A percentile compares a stretch with the other conserved stretches of the same genome.
phyloP scores from a whole-genome alignment of 352 stramenopile genomes.

The Phytophthora meadii region DNA sequence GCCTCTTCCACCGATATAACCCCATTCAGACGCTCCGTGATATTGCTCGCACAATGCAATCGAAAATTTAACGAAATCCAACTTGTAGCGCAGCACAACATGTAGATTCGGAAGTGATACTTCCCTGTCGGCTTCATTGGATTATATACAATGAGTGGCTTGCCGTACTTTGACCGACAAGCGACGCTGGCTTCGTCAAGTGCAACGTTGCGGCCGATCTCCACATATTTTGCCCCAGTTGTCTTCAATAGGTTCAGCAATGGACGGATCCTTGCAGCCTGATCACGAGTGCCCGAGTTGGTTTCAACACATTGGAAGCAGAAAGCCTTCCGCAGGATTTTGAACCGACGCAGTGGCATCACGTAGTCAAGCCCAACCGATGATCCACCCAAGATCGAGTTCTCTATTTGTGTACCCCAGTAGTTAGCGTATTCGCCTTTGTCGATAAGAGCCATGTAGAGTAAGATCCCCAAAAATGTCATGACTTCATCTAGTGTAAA shows the following conservation, averaged over 20 bases:
- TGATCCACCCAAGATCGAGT: constrained; percentile 13
- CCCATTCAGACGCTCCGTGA: constrained; percentile 24
- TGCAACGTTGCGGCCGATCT: constrained; percentile 6
- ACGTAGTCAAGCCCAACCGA: constrained; percentile 17
- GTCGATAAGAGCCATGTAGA: constrained; percentile 22
- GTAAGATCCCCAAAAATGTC: constrained; percentile 11
- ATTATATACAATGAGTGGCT: constrained; percentile 8
- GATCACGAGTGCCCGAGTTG: not conserved
- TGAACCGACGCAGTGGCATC: constrained; percentile 32
- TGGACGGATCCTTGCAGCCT: not conserved
- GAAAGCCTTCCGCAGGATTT: constrained; percentile 22
- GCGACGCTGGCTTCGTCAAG: constrained; percentile 16
- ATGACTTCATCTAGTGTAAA: constrained; percentile 10
- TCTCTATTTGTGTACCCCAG: constrained; percentile 32
- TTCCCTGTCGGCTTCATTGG: constrained; percentile 22
- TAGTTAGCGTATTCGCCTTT: constrained; percentile 45
- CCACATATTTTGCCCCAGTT: constrained; percentile 5
- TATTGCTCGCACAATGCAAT: constrained; percentile 30
- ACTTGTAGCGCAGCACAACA: constrained; percentile 30
- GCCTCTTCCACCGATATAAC: constrained; percentile 1
- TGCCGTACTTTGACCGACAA: constrained; percentile 8
- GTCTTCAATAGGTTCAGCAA: constrained; percentile 7
- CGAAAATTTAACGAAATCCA: constrained; percentile 37
- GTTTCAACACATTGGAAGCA: constrained; percentile 19
- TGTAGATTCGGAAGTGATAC: constrained; percentile 45